Percentiles rank a stretch among this genome's conserved stretches.
phyloP scores from a whole-genome alignment of 192 early-diverging fungal genomes.

The Linnemannia elongata region DNA sequence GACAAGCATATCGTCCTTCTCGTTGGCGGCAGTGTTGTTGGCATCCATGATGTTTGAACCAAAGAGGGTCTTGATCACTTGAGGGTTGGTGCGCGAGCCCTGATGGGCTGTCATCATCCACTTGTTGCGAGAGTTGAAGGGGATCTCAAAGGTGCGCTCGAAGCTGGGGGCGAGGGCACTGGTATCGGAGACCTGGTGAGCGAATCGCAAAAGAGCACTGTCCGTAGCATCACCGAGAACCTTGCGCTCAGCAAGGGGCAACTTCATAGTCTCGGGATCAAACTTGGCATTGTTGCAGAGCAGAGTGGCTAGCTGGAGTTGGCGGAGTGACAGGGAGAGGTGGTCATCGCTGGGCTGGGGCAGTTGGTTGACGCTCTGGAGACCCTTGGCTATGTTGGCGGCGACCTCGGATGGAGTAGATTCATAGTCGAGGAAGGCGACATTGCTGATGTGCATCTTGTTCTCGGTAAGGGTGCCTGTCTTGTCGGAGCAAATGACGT shows the following conservation, averaged over 20 bases:
- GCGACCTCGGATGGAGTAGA: conserved; percentile 26
- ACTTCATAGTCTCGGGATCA: conserved; percentile 59
- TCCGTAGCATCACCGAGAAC: conserved; percentile 91
- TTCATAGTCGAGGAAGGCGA: conserved; percentile 56
- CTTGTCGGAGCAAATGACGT: conserved; percentile 86
- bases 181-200: conserved; percentile 45
- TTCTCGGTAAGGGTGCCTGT: conserved; percentile 90
- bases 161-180: conserved; percentile 57
- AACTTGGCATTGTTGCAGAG: conserved; percentile 81
- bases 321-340: conserved; percentile 34
- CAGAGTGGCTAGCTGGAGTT: conserved; percentile 60
- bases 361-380: not conserved
- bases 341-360: conserved; percentile 23
- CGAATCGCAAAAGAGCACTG: conserved; percentile 81
- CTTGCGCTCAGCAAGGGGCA: conserved; percentile 68
- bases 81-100: conserved; percentile 30
- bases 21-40: conserved; percentile 22
- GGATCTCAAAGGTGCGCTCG: conserved; percentile 65
- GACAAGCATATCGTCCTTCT: conserved; percentile 61
- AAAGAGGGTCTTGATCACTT: conserved; percentile 49
- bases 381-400: conserved; percentile 20
- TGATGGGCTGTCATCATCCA: conserved; percentile 71
- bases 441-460: conserved; percentile 73
- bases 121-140: conserved; percentile 83
- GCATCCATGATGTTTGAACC: conserved; percentile 40